Percentiles rank a stretch among this genome's conserved stretches.
phyloP scores from a whole-genome alignment of 2,329 filamentous ascomycete species.

The Aureobasidium sp. region DNA sequence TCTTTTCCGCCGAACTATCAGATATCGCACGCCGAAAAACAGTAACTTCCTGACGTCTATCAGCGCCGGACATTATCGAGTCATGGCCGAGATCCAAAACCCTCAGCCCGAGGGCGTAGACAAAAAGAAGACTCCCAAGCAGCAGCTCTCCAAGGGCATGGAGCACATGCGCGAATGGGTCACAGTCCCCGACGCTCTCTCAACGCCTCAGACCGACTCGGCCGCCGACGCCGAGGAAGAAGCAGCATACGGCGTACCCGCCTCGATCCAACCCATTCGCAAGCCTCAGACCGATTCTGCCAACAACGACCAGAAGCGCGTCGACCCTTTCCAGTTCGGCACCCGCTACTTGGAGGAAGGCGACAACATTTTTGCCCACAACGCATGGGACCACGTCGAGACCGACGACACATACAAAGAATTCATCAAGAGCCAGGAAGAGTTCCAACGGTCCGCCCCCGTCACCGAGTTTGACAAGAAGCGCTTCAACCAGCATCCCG shows the following conservation, averaged over 20 bases:
- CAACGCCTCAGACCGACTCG: constrained; percentile 16
- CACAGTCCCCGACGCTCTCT: constrained; percentile 33
- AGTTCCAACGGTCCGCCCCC: constrained; percentile 74
- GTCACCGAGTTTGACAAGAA: constrained; percentile 91
- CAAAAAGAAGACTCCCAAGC: constrained; percentile 26
- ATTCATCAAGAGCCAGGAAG: constrained; percentile 78
- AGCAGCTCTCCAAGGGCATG: constrained; percentile 47
- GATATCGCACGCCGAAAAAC: background rate
- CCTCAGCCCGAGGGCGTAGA: background rate
- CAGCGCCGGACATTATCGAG: background rate
- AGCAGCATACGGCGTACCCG: constrained; percentile 46
- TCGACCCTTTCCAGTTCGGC: constrained; percentile 92
- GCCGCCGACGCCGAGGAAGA: constrained; percentile 19
- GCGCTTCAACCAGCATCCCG: constrained; percentile 82
- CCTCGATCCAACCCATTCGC: constrained; percentile 38
- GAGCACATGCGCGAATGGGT: constrained; percentile 47
- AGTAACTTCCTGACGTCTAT: background rate
- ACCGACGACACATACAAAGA: constrained; percentile 82
- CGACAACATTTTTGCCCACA: constrained; percentile 93
- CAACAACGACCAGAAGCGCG: constrained; percentile 72
- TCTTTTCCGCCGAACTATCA: background rate
- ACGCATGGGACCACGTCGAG: constrained; percentile 97
- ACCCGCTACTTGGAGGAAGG: constrained; percentile 75
- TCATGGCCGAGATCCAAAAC: background rate
- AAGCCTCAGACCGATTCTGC: constrained; percentile 56